phyloP scores from a whole-genome alignment of 257 asterid species.

The Paulownia fortunei region DNA sequence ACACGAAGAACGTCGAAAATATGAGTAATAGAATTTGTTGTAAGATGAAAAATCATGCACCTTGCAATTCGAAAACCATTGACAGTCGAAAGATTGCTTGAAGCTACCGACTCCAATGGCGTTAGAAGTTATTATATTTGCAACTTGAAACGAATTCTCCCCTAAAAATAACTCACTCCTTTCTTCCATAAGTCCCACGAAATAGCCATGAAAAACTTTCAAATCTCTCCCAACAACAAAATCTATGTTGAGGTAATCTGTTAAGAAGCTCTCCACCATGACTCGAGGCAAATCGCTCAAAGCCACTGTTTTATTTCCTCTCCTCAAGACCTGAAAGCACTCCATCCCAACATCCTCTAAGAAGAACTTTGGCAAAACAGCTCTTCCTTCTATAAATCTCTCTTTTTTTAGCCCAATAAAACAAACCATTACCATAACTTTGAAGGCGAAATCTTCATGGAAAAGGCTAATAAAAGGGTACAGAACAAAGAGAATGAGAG shows the following conservation, averaged over 20 bases:
- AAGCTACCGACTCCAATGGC: conserved; percentile 30
- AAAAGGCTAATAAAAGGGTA: conserved; percentile 42
- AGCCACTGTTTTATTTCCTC: conserved; percentile 40
- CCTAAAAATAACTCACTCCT: neutral
- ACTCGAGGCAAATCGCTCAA: conserved; percentile 49
- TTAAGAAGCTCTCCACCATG: conserved; percentile 54
- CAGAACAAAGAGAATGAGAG: conserved; percentile 33
- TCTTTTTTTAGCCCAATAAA: conserved; percentile 42
- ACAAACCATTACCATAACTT: conserved; percentile 31
- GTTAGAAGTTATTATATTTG: neutral
- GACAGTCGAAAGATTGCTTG: no score
- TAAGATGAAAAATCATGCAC: neutral
- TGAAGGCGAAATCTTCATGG: conserved; percentile 5
- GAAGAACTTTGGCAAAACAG: conserved; percentile 47
- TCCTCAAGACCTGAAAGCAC: conserved; percentile 34
- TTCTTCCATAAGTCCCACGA: conserved; percentile 45
- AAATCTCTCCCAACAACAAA: conserved; percentile 43
- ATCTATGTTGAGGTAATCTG: conserved; percentile 44
- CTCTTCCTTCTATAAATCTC: conserved; percentile 35
- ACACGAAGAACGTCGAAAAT: no score
- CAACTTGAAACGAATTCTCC: no score
- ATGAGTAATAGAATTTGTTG: no score
- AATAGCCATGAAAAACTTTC: conserved; percentile 39
- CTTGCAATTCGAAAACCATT: conserved; percentile 41
- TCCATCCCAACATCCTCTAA: conserved; percentile 50